Conservation (phyloP, 2,329 filamentous ascomycete genomes). For the Pseudogymnoascus sp. region DNA sequence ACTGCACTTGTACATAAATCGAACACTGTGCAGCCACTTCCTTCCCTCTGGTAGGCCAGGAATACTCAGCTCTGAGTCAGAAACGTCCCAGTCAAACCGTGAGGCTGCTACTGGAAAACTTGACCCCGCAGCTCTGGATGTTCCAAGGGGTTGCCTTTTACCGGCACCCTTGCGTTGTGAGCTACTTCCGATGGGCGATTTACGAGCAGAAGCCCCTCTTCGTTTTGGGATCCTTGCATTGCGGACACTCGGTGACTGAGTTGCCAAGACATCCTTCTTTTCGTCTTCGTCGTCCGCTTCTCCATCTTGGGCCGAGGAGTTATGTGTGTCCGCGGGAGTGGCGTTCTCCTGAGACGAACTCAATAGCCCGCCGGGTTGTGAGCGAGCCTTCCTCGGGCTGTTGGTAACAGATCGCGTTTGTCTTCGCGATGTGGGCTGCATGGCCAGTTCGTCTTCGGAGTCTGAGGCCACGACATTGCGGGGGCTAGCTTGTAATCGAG, state of each 20-base stretch:
- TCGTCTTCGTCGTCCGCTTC: not conserved
- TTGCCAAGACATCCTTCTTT: not conserved
- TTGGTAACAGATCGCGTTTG: not conserved
- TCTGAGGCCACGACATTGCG: not conserved
- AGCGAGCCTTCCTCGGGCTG: not conserved
- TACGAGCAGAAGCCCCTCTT: not conserved
- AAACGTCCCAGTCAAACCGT: not conserved
- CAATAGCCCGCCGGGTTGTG: no score
- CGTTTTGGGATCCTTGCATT: not conserved
- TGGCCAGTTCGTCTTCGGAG: not conserved
- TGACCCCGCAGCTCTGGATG: not conserved
- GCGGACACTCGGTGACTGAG: not conserved
- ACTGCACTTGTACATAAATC: not conserved
- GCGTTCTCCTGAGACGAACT: not conserved
- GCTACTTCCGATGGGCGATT: not conserved
- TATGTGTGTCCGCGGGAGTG: not conserved
- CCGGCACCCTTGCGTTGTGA: not conserved
- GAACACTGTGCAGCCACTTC: slow-evolving; percentile 6
- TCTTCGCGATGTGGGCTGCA: not conserved
- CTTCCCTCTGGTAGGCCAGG: slow-evolving; percentile 8
- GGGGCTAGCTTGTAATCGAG: not conserved
- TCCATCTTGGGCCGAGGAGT: not conserved
- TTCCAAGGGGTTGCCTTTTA: not conserved
- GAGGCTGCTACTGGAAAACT: not conserved
- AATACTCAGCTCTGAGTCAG: not conserved